These are phyloP conservation scores for Jackrogersella minutella DNA, from an alignment of 495 filamentous ascomycete species.

Conservation along the genomic window DNA sequence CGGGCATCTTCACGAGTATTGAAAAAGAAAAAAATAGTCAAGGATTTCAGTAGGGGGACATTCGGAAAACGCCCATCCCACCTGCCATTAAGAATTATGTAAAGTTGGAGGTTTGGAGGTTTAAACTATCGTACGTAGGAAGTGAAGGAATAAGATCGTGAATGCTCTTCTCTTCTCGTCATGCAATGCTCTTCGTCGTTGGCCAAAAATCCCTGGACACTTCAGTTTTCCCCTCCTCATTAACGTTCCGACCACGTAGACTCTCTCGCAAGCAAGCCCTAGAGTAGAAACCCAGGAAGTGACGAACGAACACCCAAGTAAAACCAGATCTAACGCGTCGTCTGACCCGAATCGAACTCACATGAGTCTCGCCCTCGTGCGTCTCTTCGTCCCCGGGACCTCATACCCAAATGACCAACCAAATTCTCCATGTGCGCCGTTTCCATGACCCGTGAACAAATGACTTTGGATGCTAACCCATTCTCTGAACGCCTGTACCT, in stretches of 20 bases:
- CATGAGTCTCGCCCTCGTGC: neutral
- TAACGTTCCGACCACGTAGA: slow-evolving; percentile 1
- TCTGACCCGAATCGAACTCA: neutral
- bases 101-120: neutral
- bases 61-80: slow-evolving; percentile 5
- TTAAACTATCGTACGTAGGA: slow-evolving; percentile 26
- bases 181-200: slow-evolving; percentile 22
- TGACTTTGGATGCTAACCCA: slow-evolving; percentile 33
- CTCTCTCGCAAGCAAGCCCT: neutral
- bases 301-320: neutral
- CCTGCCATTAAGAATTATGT: slow-evolving; percentile 34
- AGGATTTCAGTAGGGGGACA: neutral
- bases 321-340: slow-evolving; percentile 3
- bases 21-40: neutral
- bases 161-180: slow-evolving; percentile 13
- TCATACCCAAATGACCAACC: slow-evolving; percentile 33
- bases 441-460: slow-evolving; percentile 32
- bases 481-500: slow-evolving; percentile 32
- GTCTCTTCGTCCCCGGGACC: neutral
- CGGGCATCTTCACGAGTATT: no score
- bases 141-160: slow-evolving; percentile 7
- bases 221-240: slow-evolving; percentile 5
- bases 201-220: neutral
- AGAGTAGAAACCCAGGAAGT: no score
- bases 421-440: slow-evolving; percentile 13